phyloP scores from a whole-genome alignment of 441 rosid species.

The Pelargonium cotyledonis region DNA sequence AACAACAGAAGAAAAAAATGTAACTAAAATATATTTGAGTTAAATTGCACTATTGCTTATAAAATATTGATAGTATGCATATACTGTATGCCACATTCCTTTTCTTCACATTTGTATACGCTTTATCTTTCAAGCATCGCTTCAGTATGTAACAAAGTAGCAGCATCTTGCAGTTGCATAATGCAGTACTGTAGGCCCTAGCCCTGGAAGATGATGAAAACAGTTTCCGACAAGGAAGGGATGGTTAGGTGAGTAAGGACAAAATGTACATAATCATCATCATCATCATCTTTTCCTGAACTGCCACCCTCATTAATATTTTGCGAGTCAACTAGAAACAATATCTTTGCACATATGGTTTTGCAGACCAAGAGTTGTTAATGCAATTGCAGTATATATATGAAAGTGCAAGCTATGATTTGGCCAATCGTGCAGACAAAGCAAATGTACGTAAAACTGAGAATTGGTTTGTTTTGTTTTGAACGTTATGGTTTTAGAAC shows the following conservation, averaged over 20 bases:
- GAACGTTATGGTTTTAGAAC: too few relatives aligned
- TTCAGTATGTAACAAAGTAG: slow-evolving; percentile 10
- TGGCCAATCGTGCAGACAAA: slow-evolving; percentile 61
- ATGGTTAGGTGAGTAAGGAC: slow-evolving; percentile 49
- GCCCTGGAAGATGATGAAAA: slow-evolving; percentile 85
- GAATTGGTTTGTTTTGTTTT: too few relatives aligned
- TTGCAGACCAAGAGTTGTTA: slow-evolving; percentile 54
- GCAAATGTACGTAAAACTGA: slow-evolving; percentile 71
- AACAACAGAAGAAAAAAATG: too few relatives aligned
- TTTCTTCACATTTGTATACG: too few relatives aligned
- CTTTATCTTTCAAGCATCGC: neutral
- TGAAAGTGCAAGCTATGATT: slow-evolving; percentile 54
- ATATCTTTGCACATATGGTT: neutral
- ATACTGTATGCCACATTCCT: too few relatives aligned
- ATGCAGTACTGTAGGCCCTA: slow-evolving; percentile 77
- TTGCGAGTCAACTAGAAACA: neutral
- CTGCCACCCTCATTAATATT: neutral
- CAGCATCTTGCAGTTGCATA: slow-evolving; percentile 88
- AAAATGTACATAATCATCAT: too few relatives aligned
- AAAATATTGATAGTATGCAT: too few relatives aligned
- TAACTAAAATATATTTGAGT: too few relatives aligned
- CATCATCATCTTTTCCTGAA: too few relatives aligned
- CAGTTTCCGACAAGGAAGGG: slow-evolving; percentile 84
- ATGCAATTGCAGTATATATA: slow-evolving; percentile 62
- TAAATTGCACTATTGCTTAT: too few relatives aligned